Percentiles rank a stretch among this genome's conserved stretches.
Evolutionary conservation across 1,139 yeast genomes (phyloP).

Genomic region (Hemisphaericaspora xylofermentans): DNA sequence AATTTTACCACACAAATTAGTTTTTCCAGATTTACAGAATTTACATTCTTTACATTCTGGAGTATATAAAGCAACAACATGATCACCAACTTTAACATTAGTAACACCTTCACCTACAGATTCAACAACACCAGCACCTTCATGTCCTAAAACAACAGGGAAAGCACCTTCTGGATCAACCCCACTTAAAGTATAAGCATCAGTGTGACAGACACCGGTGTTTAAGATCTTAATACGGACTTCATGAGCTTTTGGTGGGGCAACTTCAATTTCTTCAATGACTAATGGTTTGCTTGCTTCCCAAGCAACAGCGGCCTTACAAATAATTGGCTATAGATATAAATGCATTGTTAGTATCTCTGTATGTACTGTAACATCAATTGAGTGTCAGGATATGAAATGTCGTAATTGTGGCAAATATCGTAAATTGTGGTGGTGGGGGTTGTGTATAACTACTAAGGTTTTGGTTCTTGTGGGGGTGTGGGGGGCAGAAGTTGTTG

Average conservation of each 20-base stretch:
- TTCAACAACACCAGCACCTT: slow-evolving; percentile 96
- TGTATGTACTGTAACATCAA: not conserved
- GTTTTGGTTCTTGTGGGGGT: not conserved
- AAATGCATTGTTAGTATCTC: not conserved
- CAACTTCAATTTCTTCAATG: slow-evolving; percentile 86
- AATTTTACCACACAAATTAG: slow-evolving; percentile 89
- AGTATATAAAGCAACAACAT: slow-evolving; percentile 88
- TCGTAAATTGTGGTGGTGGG: not conserved
- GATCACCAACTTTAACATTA: slow-evolving; percentile 82
- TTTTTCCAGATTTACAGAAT: slow-evolving; percentile 92
- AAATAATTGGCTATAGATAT: slow-evolving; percentile 60
- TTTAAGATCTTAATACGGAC: slow-evolving; percentile 84
- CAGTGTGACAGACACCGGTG: slow-evolving; percentile 98
- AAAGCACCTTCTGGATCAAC: slow-evolving; percentile 95
- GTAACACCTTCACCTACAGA: slow-evolving; percentile 91
- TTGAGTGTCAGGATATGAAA: not conserved
- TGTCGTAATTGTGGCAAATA: slow-evolving; percentile 2
- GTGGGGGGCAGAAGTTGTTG: not conserved
- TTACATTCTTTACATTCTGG: slow-evolving; percentile 96
- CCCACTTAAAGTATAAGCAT: slow-evolving; percentile 93
- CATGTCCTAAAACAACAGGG: slow-evolving; percentile 92
- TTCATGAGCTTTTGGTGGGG: slow-evolving; percentile 94
- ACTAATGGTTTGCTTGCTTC: slow-evolving; percentile 84
- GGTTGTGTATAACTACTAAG: not conserved
- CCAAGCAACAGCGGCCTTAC: slow-evolving; percentile 98